phyloP scores from a whole-genome alignment of 257 asterid genomes.

The Gentiana macrophylla region DNA sequence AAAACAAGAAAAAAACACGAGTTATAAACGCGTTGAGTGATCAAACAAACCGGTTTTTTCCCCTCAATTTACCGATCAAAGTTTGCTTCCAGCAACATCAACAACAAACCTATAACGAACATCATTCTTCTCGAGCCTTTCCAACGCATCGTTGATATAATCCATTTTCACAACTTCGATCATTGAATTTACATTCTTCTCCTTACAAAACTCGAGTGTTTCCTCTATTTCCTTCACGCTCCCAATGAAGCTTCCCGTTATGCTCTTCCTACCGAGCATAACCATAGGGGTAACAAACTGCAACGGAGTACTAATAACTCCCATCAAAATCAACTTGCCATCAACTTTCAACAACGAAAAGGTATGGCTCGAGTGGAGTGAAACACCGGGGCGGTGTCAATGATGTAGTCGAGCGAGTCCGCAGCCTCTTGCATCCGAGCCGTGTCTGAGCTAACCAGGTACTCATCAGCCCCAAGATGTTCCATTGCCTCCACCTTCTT shows the following conservation, averaged over 20 bases:
- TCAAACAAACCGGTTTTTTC: too few species aligned
- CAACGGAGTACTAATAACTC: conserved; percentile 82
- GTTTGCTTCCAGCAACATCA: conserved; percentile 69
- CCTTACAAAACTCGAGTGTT: conserved; percentile 89
- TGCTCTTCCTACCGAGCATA: conserved; percentile 84
- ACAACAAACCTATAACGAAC: conserved; percentile 65
- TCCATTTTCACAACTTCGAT: conserved; percentile 70
- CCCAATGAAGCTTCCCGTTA: conserved; percentile 58
- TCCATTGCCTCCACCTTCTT: conserved; percentile 70
- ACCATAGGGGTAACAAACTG: conserved; percentile 75
- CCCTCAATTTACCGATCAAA: not conserved
- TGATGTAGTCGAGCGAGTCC: conserved; percentile 76
- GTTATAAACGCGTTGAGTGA: too few species aligned
- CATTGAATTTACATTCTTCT: conserved; percentile 48
- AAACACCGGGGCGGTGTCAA: conserved; percentile 70
- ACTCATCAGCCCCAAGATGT: conserved; percentile 84
- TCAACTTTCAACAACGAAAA: conserved; percentile 67
- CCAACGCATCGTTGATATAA: conserved; percentile 52
- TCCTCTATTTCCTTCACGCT: conserved; percentile 87
- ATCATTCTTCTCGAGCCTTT: conserved; percentile 61
- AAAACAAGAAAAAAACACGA: too few species aligned
- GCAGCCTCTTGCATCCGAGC: conserved; percentile 45
- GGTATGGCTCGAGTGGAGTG: conserved; percentile 88
- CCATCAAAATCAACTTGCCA: conserved; percentile 84
- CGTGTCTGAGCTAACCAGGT: conserved; percentile 62